A percentile compares a stretch with the other conserved stretches of the same genome.
Conservation (phyloP, 2,329 filamentous ascomycete genomes). For the Alternaria ventricosa region DNA sequence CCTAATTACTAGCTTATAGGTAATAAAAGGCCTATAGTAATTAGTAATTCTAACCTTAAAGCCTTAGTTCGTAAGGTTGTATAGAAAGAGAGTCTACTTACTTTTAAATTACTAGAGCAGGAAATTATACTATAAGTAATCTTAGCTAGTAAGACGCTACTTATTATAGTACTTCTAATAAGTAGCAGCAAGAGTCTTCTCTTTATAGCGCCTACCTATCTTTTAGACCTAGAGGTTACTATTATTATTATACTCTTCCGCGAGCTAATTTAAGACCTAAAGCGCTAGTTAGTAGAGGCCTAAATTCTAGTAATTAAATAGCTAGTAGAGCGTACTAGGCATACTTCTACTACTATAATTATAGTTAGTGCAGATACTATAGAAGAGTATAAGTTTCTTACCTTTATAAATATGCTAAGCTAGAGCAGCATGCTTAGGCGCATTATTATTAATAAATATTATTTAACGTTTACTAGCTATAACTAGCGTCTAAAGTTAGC, state of each 20-base stretch:
- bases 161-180: conserved; percentile 20
- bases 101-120: no score
- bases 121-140: no score
- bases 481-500: conserved; percentile 19
- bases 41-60: no score
- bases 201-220: conserved; percentile 21
- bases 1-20: no score
- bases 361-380: conserved; percentile 16
- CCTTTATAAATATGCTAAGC: conserved; percentile 12
- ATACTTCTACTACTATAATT: conserved; percentile 15
- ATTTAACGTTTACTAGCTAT: conserved; percentile 18
- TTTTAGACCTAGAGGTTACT: conserved; percentile 18
- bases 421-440: conserved; percentile 8
- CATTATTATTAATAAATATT: conserved; percentile 25
- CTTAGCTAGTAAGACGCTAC: no score
- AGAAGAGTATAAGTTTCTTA: conserved; percentile 14
- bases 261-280: conserved; percentile 17
- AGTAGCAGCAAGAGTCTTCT: conserved; percentile 32
- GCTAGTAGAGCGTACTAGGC: conserved; percentile 5
- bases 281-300: no score
- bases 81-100: no score
- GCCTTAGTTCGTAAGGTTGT: no score
- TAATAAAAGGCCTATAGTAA: no score
- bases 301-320: no score
- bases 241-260: conserved; percentile 26